Evolutionary conservation across 148 eudicot genomes (phyloP).

Genomic region (Chenopodium album): DNA sequence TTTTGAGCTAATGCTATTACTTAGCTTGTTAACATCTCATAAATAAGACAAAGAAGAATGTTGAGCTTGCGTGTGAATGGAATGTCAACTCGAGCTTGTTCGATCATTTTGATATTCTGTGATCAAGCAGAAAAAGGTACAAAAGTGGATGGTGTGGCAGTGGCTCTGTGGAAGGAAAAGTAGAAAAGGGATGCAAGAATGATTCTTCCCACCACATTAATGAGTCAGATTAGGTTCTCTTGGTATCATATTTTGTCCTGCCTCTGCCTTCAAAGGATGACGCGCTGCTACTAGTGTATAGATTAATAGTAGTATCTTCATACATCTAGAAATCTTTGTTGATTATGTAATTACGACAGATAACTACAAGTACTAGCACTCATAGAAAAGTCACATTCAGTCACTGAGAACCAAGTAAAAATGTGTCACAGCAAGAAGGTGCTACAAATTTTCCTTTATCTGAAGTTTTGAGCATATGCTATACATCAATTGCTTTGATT

Average conservation of each 20-base stretch:
- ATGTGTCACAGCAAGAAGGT: not conserved
- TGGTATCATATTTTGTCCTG: not conserved
- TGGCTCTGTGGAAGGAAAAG: not conserved
- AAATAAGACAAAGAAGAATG: no score
- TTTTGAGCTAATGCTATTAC: not conserved
- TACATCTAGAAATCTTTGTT: no score
- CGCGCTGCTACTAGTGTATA: not conserved
- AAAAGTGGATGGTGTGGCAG: not conserved
- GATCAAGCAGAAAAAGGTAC: not conserved
- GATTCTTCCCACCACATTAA: not conserved
- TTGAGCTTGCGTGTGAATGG: not conserved
- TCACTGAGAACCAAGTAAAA: not conserved
- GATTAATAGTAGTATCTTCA: not conserved
- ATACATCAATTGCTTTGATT: not conserved
- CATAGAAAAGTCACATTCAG: not conserved
- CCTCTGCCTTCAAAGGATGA: not conserved
- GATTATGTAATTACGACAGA: no score
- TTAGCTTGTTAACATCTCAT: not conserved
- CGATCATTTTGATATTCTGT: not conserved
- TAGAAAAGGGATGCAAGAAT: not conserved
- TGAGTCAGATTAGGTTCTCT: not conserved
- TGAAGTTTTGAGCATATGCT: not conserved
- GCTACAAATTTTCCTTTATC: not conserved
- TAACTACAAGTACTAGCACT: not conserved
- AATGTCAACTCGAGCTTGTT: not conserved